Conservation (phyloP, 345 rosid species). For the Sisymbrium altissimum region DNA sequence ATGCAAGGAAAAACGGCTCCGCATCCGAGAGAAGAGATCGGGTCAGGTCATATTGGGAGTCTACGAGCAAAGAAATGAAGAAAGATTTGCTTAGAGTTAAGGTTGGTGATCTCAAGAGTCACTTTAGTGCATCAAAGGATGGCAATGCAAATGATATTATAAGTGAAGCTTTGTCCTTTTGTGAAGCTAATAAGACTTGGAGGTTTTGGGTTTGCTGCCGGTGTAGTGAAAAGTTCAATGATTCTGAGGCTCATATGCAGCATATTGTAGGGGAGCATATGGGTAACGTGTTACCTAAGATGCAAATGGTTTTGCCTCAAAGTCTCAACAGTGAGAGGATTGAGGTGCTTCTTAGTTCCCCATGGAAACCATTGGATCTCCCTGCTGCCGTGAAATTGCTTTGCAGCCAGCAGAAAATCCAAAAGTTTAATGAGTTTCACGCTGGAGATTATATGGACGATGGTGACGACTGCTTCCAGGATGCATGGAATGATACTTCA, state of each 20-base stretch:
- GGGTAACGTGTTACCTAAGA: slow-evolving; percentile 63
- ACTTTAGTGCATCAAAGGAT: slow-evolving; percentile 60
- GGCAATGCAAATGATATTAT: slow-evolving; percentile 52
- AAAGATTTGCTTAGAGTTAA: slow-evolving; percentile 58
- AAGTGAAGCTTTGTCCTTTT: slow-evolving; percentile 58
- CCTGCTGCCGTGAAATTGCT: slow-evolving; percentile 59
- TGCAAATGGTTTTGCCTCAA: slow-evolving; percentile 79
- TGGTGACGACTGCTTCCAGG: slow-evolving; percentile 63
- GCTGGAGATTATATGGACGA: slow-evolving; percentile 42
- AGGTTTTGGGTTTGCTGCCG: slow-evolving; percentile 75
- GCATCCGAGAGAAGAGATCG: slow-evolving; percentile 61
- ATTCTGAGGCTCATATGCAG: slow-evolving; percentile 69
- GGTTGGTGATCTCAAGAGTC: slow-evolving; percentile 57
- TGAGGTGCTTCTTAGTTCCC: slow-evolving; percentile 63
- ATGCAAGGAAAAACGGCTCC: slow-evolving; percentile 51
- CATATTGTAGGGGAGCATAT: slow-evolving; percentile 79
- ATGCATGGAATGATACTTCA: slow-evolving; percentile 77
- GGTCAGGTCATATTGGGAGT: slow-evolving; percentile 70
- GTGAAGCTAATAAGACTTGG: slow-evolving; percentile 63
- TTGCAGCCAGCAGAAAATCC: slow-evolving; percentile 43
- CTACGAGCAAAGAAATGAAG: slow-evolving; percentile 54
- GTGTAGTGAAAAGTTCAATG: slow-evolving; percentile 59
- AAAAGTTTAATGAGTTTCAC: slow-evolving; percentile 42
- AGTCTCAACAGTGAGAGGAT: slow-evolving; percentile 59
- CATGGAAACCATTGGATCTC: slow-evolving; percentile 91